phyloP scores from a whole-genome alignment of 805 yeast species.

The Hanseniaspora lindneri region DNA sequence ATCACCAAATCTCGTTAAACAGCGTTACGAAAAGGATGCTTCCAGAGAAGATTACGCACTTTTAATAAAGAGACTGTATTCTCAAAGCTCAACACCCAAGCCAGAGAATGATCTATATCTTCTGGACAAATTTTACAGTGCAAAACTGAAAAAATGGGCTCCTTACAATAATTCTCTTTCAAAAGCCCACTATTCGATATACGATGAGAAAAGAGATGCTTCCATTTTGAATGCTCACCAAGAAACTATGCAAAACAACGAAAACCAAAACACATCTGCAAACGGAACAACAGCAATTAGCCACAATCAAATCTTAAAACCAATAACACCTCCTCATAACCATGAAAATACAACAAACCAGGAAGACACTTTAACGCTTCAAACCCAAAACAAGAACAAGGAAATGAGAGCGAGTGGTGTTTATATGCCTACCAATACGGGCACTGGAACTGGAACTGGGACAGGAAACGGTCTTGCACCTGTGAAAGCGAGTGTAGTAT shows the following conservation, averaged over 20 bases:
- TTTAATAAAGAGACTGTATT: constrained; percentile 26
- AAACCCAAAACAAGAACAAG: background rate
- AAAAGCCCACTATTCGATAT: background rate
- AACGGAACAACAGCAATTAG: background rate
- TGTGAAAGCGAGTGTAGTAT: constrained; percentile 2
- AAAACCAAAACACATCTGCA: background rate
- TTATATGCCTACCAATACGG: constrained; percentile 23
- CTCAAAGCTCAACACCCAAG: constrained; percentile 24
- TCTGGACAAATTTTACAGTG: constrained; percentile 1
- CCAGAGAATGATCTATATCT: constrained; percentile 9
- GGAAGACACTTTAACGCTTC: constrained; percentile 2
- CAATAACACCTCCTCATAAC: background rate
- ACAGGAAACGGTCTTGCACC: constrained; percentile 21
- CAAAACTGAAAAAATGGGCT: background rate
- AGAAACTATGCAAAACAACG: background rate
- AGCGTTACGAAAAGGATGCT: constrained; percentile 27
- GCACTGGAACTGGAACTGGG: constrained; percentile 20
- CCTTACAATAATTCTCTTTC: constrained; percentile 4
- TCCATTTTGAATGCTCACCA: background rate
- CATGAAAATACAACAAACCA: constrained; percentile 8
- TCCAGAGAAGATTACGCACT: constrained; percentile 26
- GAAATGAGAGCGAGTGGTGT: constrained; percentile 32
- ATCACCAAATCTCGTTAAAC: constrained; percentile 24
- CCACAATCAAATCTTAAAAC: background rate
- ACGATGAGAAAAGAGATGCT: constrained; percentile 5